A percentile compares a stretch with the other conserved stretches of the same genome.
Evolutionary conservation across 352 stramenopile species (phyloP).

Genomic region (Phytophthora capsici): DNA sequence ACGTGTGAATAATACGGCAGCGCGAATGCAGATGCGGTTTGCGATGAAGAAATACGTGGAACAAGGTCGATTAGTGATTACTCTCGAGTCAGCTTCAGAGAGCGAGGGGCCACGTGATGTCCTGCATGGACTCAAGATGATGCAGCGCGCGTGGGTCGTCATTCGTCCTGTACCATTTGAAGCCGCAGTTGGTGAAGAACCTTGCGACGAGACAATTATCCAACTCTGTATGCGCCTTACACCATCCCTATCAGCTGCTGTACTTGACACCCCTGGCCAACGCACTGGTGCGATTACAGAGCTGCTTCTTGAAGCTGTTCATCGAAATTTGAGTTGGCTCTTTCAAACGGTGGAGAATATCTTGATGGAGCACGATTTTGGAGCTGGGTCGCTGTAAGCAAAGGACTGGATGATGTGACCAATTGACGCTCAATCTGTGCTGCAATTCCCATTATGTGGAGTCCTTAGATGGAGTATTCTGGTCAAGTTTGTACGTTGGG

Average conservation of each 20-base stretch:
- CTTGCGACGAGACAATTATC: conserved; percentile 44
- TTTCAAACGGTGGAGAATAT: conserved; percentile 68
- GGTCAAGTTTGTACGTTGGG: neutral
- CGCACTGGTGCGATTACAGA: conserved; percentile 51
- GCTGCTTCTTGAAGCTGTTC: conserved; percentile 49
- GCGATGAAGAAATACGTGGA: conserved; percentile 49
- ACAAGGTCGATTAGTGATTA: conserved; percentile 30
- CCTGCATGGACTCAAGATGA: conserved; percentile 43
- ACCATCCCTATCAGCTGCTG: conserved; percentile 36
- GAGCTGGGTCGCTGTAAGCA: neutral
- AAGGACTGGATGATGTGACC: neutral
- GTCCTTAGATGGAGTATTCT: too few relatives aligned
- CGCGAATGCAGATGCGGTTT: conserved; percentile 44
- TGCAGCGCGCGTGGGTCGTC: conserved; percentile 52
- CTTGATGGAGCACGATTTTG: conserved; percentile 48
- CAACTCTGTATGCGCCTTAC: conserved; percentile 62
- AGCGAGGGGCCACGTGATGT: conserved; percentile 44
- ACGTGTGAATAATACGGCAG: conserved; percentile 32
- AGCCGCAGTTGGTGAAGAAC: neutral
- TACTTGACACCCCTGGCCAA: conserved; percentile 21
- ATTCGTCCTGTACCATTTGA: conserved; percentile 33
- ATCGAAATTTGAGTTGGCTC: conserved; percentile 53
- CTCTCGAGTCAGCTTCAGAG: conserved; percentile 37
- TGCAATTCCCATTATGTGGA: too few relatives aligned
- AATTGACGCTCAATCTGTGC: neutral